A percentile compares a stretch with the other conserved stretches of the same genome.
phyloP scores from a whole-genome alignment of 768 basidiomycete genomes.

The Lactarius hengduanensis region DNA sequence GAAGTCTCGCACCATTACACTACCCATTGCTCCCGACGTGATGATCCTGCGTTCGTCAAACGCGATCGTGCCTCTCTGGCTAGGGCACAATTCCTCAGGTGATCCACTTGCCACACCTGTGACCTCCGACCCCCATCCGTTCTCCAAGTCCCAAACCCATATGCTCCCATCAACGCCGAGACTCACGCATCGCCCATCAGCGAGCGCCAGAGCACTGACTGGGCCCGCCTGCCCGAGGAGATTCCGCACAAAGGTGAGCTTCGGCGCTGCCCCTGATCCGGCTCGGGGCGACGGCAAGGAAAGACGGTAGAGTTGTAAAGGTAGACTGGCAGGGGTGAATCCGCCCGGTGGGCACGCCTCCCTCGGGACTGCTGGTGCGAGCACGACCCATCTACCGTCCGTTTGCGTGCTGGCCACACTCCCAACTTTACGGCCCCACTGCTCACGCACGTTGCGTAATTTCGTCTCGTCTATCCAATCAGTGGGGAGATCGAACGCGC shows the following conservation, averaged over 20 bases:
- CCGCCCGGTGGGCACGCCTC: conserved; percentile 14
- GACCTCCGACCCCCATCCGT: conserved; percentile 42
- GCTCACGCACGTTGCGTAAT: conserved; percentile 62
- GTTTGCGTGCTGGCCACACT: conserved; percentile 73
- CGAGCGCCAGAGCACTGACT: conserved; percentile 63
- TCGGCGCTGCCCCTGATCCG: conserved; percentile 53
- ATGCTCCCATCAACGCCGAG: conserved; percentile 68
- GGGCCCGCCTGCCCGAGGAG: conserved; percentile 69
- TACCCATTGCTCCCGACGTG: conserved; percentile 39
- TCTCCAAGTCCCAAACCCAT: conserved; percentile 87
- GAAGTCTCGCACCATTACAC: conserved; percentile 52
- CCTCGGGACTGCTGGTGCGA: conserved; percentile 52
- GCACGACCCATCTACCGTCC: conserved; percentile 82
- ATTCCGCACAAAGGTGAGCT: conserved; percentile 68
- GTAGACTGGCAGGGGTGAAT: conserved; percentile 40
- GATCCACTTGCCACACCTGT: conserved; percentile 35
- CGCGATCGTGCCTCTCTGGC: conserved; percentile 45
- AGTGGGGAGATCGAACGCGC: conserved; percentile 67
- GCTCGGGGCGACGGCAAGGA: conserved; percentile 51
- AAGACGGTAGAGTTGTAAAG: conserved; percentile 74
- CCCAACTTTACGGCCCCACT: conserved; percentile 74
- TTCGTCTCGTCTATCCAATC: conserved; percentile 72
- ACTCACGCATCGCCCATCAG: conserved; percentile 82
- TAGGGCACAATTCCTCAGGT: conserved; percentile 12
- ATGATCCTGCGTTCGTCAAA: conserved; percentile 79